A percentile compares a stretch with the other conserved stretches of the same genome.
These are phyloP conservation scores for Lycium barbarum DNA, from an alignment of 257 asterid genomes.

Conservation along the genomic window DNA sequence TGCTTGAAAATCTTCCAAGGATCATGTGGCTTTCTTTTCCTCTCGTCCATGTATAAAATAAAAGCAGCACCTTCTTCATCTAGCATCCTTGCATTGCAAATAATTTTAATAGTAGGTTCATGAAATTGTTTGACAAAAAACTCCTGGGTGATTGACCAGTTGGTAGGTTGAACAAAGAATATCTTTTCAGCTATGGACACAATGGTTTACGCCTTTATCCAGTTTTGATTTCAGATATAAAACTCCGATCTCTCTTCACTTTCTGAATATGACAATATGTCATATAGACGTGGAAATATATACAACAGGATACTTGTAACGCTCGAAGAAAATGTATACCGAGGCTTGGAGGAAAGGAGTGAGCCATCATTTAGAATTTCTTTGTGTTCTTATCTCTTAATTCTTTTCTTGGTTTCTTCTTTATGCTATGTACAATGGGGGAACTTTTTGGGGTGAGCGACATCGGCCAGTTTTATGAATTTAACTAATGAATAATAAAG, in stretches of 20 bases:
- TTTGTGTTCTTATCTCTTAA: too few relatives aligned
- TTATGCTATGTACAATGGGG: too few relatives aligned
- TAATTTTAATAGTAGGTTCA: constrained; percentile 3
- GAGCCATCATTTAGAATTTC: too few relatives aligned
- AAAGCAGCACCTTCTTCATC: neutral
- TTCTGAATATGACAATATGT: too few relatives aligned
- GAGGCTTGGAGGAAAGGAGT: too few relatives aligned
- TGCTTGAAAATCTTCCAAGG: constrained; percentile 3
- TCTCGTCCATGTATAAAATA: neutral
- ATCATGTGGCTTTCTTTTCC: neutral
- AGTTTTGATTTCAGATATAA: neutral
- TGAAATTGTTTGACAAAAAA: neutral
- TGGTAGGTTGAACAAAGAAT: neutral
- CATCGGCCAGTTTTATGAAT: too few relatives aligned
- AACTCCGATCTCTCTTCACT: neutral
- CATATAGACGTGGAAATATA: neutral
- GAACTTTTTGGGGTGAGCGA: too few relatives aligned
- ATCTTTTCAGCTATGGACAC: neutral
- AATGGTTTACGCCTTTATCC: neutral
- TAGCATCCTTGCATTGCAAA: neutral
- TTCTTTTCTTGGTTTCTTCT: too few relatives aligned
- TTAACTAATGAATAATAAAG: too few relatives aligned
- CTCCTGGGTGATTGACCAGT: neutral
- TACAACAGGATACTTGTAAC: neutral
- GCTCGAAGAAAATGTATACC: neutral